Percentiles rank a stretch among this genome's conserved stretches.
Conservation (phyloP, 345 rosid genomes). For the Bruguiera gymnorhiza region DNA sequence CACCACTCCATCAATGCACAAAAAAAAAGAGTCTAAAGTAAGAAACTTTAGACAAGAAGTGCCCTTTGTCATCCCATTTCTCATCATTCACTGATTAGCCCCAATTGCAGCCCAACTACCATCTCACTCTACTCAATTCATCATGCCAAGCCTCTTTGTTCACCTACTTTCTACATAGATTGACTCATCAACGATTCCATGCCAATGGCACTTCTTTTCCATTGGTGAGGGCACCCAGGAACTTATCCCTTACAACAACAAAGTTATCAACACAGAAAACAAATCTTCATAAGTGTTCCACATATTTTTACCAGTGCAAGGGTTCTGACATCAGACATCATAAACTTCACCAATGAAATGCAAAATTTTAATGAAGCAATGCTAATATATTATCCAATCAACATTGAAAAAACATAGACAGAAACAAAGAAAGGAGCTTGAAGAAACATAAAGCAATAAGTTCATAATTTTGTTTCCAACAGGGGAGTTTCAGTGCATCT, state of each 20-base stretch:
- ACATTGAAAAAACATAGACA: neutral
- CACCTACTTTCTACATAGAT: slow-evolving; percentile 2
- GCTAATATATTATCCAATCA: neutral
- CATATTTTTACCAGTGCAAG: neutral
- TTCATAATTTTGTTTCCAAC: neutral
- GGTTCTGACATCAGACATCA: neutral
- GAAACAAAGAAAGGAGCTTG: neutral
- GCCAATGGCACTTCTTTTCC: neutral
- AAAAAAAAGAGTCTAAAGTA: no score
- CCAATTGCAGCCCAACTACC: neutral
- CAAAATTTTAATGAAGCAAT: neutral
- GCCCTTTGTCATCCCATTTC: no score
- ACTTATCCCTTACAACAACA: neutral
- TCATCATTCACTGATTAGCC: no score
- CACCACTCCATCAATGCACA: neutral
- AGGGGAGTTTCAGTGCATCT: neutral
- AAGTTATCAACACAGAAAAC: neutral
- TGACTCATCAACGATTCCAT: neutral
- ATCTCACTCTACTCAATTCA: neutral
- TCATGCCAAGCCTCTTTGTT: neutral
- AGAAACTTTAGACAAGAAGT: no score
- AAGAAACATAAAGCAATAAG: neutral
- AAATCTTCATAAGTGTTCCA: neutral
- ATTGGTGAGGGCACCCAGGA: neutral
- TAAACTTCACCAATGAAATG: neutral